These are phyloP conservation scores for Plasmodium cynomolgi DNA, from an alignment of 169 alveolate genomes.

Conservation along the genomic window DNA sequence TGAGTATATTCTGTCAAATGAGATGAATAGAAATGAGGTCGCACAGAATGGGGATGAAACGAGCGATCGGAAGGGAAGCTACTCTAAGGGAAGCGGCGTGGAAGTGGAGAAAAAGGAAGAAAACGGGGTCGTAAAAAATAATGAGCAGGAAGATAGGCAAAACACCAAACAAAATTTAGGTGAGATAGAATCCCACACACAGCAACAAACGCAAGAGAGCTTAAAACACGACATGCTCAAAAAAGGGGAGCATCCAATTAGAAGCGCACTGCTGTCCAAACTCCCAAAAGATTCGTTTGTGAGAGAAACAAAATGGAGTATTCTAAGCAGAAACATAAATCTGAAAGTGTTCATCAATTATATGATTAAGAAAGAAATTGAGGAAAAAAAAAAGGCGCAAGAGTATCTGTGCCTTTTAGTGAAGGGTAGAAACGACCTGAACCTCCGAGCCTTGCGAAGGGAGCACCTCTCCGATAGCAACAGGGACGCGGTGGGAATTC, in stretches of 20 bases:
- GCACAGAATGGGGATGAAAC: not conserved
- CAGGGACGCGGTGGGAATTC: not conserved
- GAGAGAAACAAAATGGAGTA: not conserved
- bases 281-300: not conserved
- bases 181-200: not conserved
- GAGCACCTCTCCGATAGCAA: constrained; percentile 5
- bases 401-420: not conserved
- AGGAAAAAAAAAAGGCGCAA: not conserved
- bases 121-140: not conserved
- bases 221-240: not conserved
- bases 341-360: constrained; percentile 26
- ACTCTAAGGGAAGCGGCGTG: not conserved
- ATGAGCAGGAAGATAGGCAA: not conserved
- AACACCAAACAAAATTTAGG: not conserved
- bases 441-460: not conserved
- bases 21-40: not conserved
- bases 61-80: not conserved
- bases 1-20: not conserved
- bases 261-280: not conserved
- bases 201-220: not conserved
- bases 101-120: not conserved
- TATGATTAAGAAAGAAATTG: constrained; percentile 27
- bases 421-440: not conserved
- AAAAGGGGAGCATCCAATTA: not conserved
- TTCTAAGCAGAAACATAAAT: constrained; percentile 27